These are phyloP conservation scores for Casaregolazyma suthepensis DNA, from an alignment of 1,139 yeast species.

Conservation along the genomic window DNA sequence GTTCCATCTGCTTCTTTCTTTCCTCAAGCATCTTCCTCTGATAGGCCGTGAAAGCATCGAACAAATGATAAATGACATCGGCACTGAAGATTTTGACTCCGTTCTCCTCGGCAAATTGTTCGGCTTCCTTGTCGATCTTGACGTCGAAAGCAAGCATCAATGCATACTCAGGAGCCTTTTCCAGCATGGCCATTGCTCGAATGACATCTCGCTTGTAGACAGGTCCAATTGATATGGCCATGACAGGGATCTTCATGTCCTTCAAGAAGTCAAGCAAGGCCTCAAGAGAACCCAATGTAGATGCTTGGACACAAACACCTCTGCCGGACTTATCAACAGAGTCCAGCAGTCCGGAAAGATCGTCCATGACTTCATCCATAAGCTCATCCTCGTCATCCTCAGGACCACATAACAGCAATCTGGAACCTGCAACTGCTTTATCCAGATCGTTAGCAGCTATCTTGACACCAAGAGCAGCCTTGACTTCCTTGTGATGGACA, in stretches of 20 bases:
- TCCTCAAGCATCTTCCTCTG: conserved; percentile 82
- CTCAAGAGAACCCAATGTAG: conserved; percentile 95
- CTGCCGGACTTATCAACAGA: conserved; percentile 90
- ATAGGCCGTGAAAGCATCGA: conserved; percentile 90
- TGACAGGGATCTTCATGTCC: conserved; percentile 98
- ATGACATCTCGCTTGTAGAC: conserved; percentile 96
- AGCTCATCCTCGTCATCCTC: conserved; percentile 97
- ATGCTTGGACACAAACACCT: conserved; percentile 98
- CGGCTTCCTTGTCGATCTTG: conserved; percentile 94
- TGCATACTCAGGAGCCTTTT: conserved; percentile 91
- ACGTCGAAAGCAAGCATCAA: conserved; percentile 98
- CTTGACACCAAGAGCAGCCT: conserved; percentile 98
- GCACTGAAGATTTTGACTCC: conserved; percentile 90
- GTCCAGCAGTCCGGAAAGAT: conserved; percentile 87
- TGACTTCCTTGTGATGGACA: conserved; percentile 92
- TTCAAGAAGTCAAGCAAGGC: conserved; percentile 94
- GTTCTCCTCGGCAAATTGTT: conserved; percentile 92
- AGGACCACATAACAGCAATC: conserved; percentile 90
- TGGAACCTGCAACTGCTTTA: conserved; percentile 98
- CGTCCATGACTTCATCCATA: conserved; percentile 99
- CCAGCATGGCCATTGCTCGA: conserved; percentile 96
- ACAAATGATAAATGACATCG: conserved; percentile 91
- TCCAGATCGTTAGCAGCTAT: conserved; percentile 96
- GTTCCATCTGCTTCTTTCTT: conserved; percentile 84
- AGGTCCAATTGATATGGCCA: conserved; percentile 97